Conservation (phyloP, 2,329 filamentous ascomycete species). For the Trichoderma cornu-damae region DNA sequence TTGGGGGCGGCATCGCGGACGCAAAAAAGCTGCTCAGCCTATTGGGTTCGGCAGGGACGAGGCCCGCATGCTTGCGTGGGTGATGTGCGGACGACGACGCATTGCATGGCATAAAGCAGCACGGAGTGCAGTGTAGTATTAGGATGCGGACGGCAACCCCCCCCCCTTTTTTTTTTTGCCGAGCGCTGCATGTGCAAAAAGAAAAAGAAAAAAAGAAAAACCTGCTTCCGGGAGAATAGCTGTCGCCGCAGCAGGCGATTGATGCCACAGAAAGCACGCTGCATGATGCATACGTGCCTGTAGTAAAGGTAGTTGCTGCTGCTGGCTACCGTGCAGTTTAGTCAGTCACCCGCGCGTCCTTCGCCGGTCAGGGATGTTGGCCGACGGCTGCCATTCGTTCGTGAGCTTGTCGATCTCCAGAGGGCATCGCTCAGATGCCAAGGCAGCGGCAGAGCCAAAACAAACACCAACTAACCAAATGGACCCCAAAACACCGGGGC, state of each 20-base stretch:
- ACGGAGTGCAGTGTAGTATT: too few species aligned
- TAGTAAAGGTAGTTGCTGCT: not conserved
- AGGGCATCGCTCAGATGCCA: not conserved
- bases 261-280: not conserved
- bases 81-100: slow-evolving; percentile 1
- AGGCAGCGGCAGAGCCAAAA: slow-evolving; percentile 6
- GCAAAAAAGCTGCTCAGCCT: not conserved
- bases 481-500: not conserved
- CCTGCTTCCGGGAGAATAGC: slow-evolving; percentile 8
- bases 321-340: too few species aligned
- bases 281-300: not conserved
- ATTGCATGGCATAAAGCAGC: slow-evolving; percentile 13
- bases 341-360: not conserved
- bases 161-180: too few species aligned
- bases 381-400: not conserved
- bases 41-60: not conserved
- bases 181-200: not conserved
- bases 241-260: not conserved
- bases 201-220: too few species aligned
- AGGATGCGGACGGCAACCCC: slow-evolving; percentile 4
- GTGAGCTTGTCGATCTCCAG: not conserved
- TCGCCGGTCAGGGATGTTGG: not conserved
- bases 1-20: too few species aligned
- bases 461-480: not conserved
- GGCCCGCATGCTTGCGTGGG: slow-evolving; percentile 13